Evolutionary conservation across 116 monocot genomes (phyloP).

Genomic region (Posidonia oceanica): DNA sequence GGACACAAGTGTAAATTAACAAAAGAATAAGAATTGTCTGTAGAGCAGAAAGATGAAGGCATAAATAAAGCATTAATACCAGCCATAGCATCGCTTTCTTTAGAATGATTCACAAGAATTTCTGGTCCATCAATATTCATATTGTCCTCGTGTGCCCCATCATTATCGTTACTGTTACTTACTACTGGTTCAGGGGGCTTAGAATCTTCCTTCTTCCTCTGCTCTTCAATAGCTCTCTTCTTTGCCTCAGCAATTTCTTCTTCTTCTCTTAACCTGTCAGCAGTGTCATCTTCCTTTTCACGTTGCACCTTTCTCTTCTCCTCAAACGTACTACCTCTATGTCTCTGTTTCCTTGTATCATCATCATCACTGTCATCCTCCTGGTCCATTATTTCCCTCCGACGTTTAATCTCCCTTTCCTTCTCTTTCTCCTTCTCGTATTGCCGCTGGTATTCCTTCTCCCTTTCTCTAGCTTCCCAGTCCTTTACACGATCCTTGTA

Average conservation of each 20-base stretch:
- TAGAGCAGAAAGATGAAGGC: background rate
- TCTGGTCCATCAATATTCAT: constrained; percentile 20
- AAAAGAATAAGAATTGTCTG: background rate
- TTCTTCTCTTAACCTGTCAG: constrained; percentile 68
- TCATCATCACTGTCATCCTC: constrained; percentile 95
- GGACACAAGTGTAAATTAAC: background rate
- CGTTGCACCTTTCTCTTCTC: constrained; percentile 76
- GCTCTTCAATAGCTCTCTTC: constrained; percentile 58
- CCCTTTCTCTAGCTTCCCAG: constrained; percentile 93
- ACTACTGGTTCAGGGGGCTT: constrained; percentile 10
- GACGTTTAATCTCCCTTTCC: constrained; percentile 64
- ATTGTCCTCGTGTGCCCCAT: constrained; percentile 24
- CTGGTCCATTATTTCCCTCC: constrained; percentile 60
- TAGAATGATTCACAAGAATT: constrained; percentile 8
- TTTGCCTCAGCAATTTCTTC: constrained; percentile 79
- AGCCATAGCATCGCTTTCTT: constrained; percentile 12
- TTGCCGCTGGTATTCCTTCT: constrained; percentile 62
- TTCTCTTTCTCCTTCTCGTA: constrained; percentile 78
- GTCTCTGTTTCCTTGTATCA: constrained; percentile 64
- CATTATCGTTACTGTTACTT: constrained; percentile 21
- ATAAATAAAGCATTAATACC: constrained; percentile 15
- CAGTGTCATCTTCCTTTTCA: constrained; percentile 83
- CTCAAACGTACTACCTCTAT: constrained; percentile 49
- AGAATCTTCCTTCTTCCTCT: constrained; percentile 24
- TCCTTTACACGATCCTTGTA: constrained; percentile 84